Conservation (phyloP, 805 yeast genomes). For the Saccharomycopsis vini region DNA sequence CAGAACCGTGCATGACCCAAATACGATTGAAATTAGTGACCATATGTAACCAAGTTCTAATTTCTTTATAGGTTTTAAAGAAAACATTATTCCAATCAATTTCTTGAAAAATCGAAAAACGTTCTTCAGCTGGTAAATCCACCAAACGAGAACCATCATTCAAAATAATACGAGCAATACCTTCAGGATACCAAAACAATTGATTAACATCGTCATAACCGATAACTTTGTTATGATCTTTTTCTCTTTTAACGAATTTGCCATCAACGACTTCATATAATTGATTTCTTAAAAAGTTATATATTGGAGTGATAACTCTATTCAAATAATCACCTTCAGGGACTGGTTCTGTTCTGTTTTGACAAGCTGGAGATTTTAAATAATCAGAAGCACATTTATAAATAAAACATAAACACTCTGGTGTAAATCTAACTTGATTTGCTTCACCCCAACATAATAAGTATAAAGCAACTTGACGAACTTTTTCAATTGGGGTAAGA, state of each 20-base stretch:
- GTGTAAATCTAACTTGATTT: slow-evolving; percentile 76
- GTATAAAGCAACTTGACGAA: slow-evolving; percentile 56
- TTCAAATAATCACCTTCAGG: slow-evolving; percentile 76
- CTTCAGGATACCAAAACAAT: slow-evolving; percentile 99
- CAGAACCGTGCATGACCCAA: slow-evolving; percentile 86
- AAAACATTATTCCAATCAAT: slow-evolving; percentile 87
- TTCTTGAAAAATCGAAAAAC: slow-evolving; percentile 84
- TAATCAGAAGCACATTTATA: slow-evolving; percentile 93
- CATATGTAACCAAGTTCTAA: slow-evolving; percentile 95
- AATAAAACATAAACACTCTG: slow-evolving; percentile 85
- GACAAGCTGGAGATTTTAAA: slow-evolving; percentile 80
- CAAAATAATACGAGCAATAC: slow-evolving; percentile 83
- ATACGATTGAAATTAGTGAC: slow-evolving; percentile 95
- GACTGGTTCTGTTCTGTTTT: slow-evolving; percentile 48
- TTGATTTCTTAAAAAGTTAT: slow-evolving; percentile 58
- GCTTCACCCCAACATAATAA: slow-evolving; percentile 72
- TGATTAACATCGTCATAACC: slow-evolving; percentile 99
- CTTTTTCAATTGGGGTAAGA: slow-evolving; percentile 46
- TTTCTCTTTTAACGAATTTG: slow-evolving; percentile 50
- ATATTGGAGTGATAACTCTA: slow-evolving; percentile 86
- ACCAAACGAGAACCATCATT: slow-evolving; percentile 90
- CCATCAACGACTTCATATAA: slow-evolving; percentile 51
- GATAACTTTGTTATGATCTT: slow-evolving; percentile 58
- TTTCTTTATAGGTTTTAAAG: slow-evolving; percentile 91
- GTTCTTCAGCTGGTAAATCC: slow-evolving; percentile 82